Evolutionary conservation across 1,139 yeast genomes (phyloP).

Genomic region (Debaryomycetaceae sp.): DNA sequence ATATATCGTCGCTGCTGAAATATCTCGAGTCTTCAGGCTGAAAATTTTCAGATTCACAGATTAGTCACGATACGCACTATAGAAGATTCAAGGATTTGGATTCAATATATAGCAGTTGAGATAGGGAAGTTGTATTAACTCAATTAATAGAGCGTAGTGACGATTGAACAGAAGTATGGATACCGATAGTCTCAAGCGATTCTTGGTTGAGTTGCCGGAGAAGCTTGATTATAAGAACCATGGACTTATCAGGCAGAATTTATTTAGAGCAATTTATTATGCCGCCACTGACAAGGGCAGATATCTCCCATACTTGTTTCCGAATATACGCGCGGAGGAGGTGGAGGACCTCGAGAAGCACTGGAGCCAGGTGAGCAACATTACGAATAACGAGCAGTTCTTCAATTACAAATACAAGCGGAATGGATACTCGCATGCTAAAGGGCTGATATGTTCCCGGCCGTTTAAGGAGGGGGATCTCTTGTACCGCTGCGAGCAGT

Average conservation of each 20-base stretch:
- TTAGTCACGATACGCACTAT: background rate
- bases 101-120: background rate
- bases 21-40: background rate
- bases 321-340: slow-evolving; percentile 18
- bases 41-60: background rate
- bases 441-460: slow-evolving; percentile 56
- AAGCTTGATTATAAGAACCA: slow-evolving; percentile 13
- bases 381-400: slow-evolving; percentile 10
- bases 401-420: slow-evolving; percentile 8
- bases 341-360: slow-evolving; percentile 13
- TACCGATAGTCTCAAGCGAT: slow-evolving; percentile 20
- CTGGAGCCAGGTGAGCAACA: slow-evolving; percentile 8
- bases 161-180: slow-evolving; percentile 8
- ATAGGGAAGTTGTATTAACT: background rate
- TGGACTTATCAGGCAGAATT: slow-evolving; percentile 13
- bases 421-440: slow-evolving; percentile 21
- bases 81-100: background rate
- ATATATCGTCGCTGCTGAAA: background rate
- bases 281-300: slow-evolving; percentile 31
- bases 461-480: slow-evolving; percentile 58
- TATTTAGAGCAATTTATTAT: slow-evolving; percentile 28
- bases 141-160: background rate
- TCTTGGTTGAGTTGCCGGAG: slow-evolving; percentile 27
- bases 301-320: slow-evolving; percentile 23
- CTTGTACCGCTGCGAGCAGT: slow-evolving; percentile 59